Conservation (phyloP, 73 alveolate species). For the Symbiodinium pilosum region DNA sequence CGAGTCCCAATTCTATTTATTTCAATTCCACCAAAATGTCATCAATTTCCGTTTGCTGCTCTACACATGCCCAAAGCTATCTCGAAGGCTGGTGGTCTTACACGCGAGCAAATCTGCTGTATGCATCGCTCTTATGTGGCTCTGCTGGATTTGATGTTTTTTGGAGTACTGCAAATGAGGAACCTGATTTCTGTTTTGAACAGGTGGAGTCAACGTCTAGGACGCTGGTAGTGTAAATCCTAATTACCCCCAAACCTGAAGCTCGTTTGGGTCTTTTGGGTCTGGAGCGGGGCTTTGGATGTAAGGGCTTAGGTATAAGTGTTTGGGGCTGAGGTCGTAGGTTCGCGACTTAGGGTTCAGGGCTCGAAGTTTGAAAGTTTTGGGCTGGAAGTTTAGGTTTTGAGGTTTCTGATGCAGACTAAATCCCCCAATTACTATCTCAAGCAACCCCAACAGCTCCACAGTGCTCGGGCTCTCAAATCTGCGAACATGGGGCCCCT, state of each 20-base stretch:
- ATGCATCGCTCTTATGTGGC: slow-evolving; percentile 57
- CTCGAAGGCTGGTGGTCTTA: slow-evolving; percentile 60
- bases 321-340: no score
- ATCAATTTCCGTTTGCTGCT: no score
- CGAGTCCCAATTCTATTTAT: no score
- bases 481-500: neutral
- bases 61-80: neutral
- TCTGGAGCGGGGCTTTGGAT: no score
- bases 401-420: neutral
- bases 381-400: neutral
- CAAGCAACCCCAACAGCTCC: no score
- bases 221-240: neutral
- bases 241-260: neutral
- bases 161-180: no score
- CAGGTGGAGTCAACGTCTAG: no score
- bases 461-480: neutral
- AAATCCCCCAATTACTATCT: no score
- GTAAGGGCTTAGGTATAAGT: no score
- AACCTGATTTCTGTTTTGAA: neutral
- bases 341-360: neutral
- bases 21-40: no score
- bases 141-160: no score
- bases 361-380: neutral
- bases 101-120: slow-evolving; percentile 84
- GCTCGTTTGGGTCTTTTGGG: no score